phyloP scores from a whole-genome alignment of 805 yeast species.

The Yarrowia deformans region DNA sequence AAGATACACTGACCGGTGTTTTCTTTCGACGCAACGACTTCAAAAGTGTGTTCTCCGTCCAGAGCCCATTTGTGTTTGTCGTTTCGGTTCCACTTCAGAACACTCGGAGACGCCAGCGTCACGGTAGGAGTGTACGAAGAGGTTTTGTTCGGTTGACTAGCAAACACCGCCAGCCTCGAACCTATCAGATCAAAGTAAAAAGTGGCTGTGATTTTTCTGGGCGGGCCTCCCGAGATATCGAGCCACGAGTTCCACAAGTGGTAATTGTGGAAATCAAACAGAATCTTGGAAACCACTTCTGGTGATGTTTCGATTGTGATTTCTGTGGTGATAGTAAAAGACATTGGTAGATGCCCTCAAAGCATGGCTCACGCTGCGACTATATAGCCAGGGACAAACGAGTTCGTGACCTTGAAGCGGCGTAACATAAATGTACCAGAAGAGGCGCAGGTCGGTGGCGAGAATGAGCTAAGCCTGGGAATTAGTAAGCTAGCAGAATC shows the following conservation, averaged over 20 bases:
- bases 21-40: background rate
- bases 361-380: background rate
- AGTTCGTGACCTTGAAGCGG: background rate
- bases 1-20: background rate
- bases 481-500: too few species aligned
- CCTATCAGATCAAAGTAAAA: constrained; percentile 9
- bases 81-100: background rate
- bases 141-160: background rate
- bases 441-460: too few species aligned
- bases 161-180: background rate
- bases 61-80: background rate
- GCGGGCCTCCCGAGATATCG: background rate
- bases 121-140: background rate
- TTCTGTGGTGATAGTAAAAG: constrained; percentile 6
- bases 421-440: background rate
- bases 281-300: background rate
- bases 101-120: constrained; percentile 3
- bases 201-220: background rate
- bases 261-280: constrained; percentile 8
- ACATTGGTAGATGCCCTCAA: background rate
- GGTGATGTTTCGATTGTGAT: background rate
- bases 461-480: too few species aligned
- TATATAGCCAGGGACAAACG: background rate
- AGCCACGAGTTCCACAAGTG: constrained; percentile 6
- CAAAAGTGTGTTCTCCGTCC: background rate